Percentiles rank a stretch among this genome's conserved stretches.
phyloP scores from a whole-genome alignment of 148 eudicot genomes.

The Spergularia bocconei region DNA sequence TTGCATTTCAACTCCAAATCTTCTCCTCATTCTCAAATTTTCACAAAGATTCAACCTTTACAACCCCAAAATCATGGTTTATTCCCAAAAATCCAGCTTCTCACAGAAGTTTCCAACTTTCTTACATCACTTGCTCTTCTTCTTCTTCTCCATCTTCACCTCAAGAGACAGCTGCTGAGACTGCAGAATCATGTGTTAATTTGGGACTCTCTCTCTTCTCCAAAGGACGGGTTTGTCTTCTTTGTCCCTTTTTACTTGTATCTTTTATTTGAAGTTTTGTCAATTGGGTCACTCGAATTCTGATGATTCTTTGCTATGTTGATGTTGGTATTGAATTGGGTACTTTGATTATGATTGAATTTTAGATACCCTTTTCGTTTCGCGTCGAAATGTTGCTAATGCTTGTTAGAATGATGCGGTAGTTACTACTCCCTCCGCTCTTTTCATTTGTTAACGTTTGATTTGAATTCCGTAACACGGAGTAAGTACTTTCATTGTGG shows the following conservation, averaged over 20 bases:
- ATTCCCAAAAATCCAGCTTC: conserved; percentile 19
- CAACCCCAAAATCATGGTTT: conserved; percentile 23
- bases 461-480: too few species aligned
- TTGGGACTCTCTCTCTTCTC: conserved; percentile 85
- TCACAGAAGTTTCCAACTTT: conserved; percentile 26
- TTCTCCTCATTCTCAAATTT: conserved; percentile 17
- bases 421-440: too few species aligned
- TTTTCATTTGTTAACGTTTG: too few species aligned
- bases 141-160: conserved; percentile 39
- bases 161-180: conserved; percentile 38
- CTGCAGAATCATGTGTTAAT: conserved; percentile 83
- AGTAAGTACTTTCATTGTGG: not conserved
- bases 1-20: conserved; percentile 33
- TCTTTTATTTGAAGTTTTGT: not conserved
- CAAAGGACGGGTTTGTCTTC: conserved; percentile 69
- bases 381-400: too few species aligned
- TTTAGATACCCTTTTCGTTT: too few species aligned
- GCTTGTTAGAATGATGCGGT: too few species aligned
- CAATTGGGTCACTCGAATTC: not conserved
- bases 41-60: conserved; percentile 12
- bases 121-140: conserved; percentile 40
- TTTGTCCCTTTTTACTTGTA: not conserved
- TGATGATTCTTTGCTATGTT: conserved; percentile 8
- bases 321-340: not conserved
- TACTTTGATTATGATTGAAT: not conserved